A percentile compares a stretch with the other conserved stretches of the same genome.
These are phyloP conservation scores for Talaromyces rugulosus DNA, from an alignment of 2,329 filamentous ascomycete species.

Conservation along the genomic window DNA sequence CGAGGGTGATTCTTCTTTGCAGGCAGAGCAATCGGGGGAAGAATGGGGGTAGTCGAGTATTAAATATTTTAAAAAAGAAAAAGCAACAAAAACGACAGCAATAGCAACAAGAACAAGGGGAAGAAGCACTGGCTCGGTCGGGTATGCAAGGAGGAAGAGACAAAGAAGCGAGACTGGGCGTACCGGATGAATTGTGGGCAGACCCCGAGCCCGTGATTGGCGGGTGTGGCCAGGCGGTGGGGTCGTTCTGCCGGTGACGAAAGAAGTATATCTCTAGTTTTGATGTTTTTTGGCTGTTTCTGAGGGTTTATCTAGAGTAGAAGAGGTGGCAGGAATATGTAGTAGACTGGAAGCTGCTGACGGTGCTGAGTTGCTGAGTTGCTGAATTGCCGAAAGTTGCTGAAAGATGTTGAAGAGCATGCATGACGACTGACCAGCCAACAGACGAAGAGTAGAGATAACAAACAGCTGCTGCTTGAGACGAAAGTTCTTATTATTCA, in stretches of 20 bases:
- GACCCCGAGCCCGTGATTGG: neutral
- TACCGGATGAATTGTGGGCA: neutral
- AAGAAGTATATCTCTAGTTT: neutral
- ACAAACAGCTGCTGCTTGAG: neutral
- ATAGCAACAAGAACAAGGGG: neutral
- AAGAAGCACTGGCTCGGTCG: neutral
- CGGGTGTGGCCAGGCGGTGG: neutral
- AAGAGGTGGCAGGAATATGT: too few species aligned
- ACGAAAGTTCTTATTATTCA: neutral
- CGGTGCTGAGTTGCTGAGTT: neutral
- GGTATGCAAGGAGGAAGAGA: neutral
- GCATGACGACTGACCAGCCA: too few species aligned
- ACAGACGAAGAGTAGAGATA: neutral
- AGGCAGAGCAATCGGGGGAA: neutral
- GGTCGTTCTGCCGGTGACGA: neutral
- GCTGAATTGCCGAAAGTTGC: neutral
- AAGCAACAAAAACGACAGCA: constrained; percentile 12
- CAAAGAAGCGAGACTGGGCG: neutral
- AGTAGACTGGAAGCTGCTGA: neutral
- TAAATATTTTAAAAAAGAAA: constrained; percentile 12
- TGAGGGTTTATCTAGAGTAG: too few species aligned
- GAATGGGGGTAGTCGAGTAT: constrained; percentile 11
- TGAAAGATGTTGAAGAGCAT: neutral
- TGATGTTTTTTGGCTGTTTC: neutral
- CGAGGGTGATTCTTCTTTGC: constrained; percentile 15